A percentile compares a stretch with the other conserved stretches of the same genome.
These are phyloP conservation scores for Candida pseudofarinosa DNA, from an alignment of 805 yeast species.

Conservation along the genomic window DNA sequence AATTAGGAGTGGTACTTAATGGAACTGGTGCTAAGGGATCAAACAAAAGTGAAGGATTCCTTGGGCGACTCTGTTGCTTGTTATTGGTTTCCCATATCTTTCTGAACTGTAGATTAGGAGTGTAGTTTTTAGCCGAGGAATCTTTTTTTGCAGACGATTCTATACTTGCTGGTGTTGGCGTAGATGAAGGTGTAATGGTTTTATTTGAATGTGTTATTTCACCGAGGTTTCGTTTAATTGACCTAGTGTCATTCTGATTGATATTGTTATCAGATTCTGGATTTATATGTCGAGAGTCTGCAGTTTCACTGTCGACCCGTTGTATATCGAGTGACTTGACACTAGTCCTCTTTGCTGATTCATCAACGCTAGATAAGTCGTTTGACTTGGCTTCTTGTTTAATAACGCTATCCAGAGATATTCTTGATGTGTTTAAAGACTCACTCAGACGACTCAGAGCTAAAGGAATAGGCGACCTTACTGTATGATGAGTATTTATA, in stretches of 20 bases:
- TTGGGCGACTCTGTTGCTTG: constrained; percentile 19
- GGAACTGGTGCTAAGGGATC: constrained; percentile 50
- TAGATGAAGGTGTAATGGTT: neutral
- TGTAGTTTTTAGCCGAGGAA: constrained; percentile 14
- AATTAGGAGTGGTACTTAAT: constrained; percentile 4
- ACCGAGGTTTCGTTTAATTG: no score
- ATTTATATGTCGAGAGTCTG: no score
- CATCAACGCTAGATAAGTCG: neutral
- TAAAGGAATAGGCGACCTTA: neutral
- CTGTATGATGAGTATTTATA: neutral
- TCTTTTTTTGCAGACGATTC: neutral
- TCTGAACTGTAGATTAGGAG: constrained; percentile 29
- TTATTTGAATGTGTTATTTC: no score
- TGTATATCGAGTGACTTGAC: no score
- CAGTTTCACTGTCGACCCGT: no score
- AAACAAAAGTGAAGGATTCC: constrained; percentile 45
- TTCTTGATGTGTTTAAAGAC: neutral
- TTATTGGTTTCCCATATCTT: constrained; percentile 29
- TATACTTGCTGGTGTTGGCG: neutral
- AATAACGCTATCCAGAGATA: neutral
- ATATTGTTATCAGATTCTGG: no score
- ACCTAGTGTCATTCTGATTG: no score
- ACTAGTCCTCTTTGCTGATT: no score
- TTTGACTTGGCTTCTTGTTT: neutral
- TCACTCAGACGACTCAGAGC: neutral